Percentiles rank a stretch among this genome's conserved stretches.
phyloP scores from a whole-genome alignment of 2,329 filamentous ascomycete genomes.

The Emmonsiellopsis sp. region DNA sequence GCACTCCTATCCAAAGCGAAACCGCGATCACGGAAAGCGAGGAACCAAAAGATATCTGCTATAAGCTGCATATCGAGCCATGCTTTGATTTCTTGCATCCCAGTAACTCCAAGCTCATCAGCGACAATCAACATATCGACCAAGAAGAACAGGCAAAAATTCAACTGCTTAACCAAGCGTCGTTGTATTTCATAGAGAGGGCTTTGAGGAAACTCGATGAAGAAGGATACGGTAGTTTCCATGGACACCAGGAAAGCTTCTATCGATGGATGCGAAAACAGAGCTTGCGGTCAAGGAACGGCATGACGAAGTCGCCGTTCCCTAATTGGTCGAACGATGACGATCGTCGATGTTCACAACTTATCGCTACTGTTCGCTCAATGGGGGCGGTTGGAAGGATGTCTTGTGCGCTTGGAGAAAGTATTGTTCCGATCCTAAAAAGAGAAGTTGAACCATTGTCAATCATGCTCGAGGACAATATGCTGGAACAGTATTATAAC shows the following conservation, averaged over 20 bases:
- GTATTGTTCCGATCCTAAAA: constrained; percentile 15
- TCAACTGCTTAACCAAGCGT: not conserved
- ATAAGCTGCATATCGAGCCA: not conserved
- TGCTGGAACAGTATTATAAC: constrained; percentile 16
- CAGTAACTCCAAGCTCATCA: not conserved
- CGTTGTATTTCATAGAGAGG: not conserved
- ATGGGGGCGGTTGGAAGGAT: not conserved
- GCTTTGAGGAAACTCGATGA: not conserved
- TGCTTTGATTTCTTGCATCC: not conserved
- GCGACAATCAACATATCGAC: not conserved
- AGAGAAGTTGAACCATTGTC: constrained; percentile 19
- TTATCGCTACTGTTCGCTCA: not conserved
- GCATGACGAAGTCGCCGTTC: not conserved
- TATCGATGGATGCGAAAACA: not conserved
- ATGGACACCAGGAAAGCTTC: not conserved
- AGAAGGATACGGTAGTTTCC: not conserved
- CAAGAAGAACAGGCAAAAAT: not conserved
- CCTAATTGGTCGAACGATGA: not conserved
- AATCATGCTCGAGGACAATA: constrained; percentile 18
- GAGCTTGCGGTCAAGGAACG: not conserved
- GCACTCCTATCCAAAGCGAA: not conserved
- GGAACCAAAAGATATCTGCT: not conserved
- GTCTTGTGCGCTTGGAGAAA: constrained; percentile 8
- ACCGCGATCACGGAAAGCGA: not conserved
- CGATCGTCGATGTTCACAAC: not conserved